Conservation (phyloP, 2,329 filamentous ascomycete genomes). For the Alternaria brassicae region DNA sequence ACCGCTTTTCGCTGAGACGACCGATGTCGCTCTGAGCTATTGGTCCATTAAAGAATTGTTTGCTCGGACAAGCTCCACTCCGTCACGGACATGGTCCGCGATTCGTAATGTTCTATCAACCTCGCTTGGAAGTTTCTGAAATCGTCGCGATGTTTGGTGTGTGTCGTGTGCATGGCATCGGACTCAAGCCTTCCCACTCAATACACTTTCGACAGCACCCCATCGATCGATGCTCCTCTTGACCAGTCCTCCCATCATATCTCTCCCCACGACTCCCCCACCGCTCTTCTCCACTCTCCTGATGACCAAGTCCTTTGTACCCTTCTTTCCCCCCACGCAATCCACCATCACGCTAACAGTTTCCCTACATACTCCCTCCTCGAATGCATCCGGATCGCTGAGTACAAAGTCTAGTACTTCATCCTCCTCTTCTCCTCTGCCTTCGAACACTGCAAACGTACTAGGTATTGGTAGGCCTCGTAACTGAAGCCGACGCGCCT, state of each 20-base stretch:
- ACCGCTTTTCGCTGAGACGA: background rate
- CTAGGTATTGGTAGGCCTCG: constrained; percentile 75
- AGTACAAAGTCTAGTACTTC: constrained; percentile 70
- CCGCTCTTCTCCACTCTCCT: constrained; percentile 83
- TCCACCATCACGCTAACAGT: constrained; percentile 84
- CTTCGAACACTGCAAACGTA: constrained; percentile 76
- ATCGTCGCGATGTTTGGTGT: background rate
- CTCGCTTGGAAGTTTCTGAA: background rate
- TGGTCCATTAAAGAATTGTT: background rate
- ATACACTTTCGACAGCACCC: constrained; percentile 59
- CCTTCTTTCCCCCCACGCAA: constrained; percentile 66
- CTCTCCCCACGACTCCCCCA: constrained; percentile 71
- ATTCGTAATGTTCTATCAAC: background rate
- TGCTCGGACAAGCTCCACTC: background rate
- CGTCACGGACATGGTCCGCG: accelerated
- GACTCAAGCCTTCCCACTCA: constrained; percentile 22
- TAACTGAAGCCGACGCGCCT: constrained; percentile 65
- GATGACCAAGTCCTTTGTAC: constrained; percentile 68
- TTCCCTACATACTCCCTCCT: constrained; percentile 86
- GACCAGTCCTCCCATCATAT: constrained; percentile 67
- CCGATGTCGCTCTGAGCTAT: background rate
- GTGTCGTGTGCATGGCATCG: background rate
- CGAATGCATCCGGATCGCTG: constrained; percentile 86
- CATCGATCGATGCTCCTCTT: constrained; percentile 69
- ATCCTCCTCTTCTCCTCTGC: constrained; percentile 53